A percentile compares a stretch with the other conserved stretches of the same genome.
Conservation (phyloP, 1,284 basidiomycete genomes). For the Moesziomyces globuligerus region DNA sequence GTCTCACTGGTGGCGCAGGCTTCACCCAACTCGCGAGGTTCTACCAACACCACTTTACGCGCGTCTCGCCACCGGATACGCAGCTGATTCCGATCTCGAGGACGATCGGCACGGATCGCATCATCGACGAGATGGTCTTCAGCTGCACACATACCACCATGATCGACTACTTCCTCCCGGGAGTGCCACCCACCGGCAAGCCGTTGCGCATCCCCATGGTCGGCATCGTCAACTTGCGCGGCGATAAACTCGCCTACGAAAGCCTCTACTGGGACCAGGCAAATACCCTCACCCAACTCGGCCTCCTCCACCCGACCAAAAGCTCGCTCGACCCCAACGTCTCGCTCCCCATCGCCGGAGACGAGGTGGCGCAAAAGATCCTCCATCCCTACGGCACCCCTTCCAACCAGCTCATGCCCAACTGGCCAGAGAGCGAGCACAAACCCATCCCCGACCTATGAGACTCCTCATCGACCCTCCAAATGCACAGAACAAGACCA, state of each 20-base stretch:
- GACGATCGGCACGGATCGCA: constrained; percentile 23
- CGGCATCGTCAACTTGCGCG: constrained; percentile 37
- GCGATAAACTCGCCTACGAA: constrained; percentile 38
- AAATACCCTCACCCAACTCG: constrained; percentile 26
- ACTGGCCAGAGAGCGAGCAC: constrained; percentile 29
- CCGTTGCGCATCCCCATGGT: constrained; percentile 34
- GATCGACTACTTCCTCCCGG: constrained; percentile 39
- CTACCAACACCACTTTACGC: constrained; percentile 38
- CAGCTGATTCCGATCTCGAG: constrained; percentile 19
- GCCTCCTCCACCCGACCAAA: constrained; percentile 15
- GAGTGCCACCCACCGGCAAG: constrained; percentile 25
- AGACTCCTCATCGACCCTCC: background rate
- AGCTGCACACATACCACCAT: constrained; percentile 29
- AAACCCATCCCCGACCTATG: constrained; percentile 8
- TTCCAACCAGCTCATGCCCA: constrained; percentile 35
- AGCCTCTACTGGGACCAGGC: constrained; percentile 43
- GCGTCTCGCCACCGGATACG: constrained; percentile 24
- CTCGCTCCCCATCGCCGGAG: constrained; percentile 24
- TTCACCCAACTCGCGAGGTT: constrained; percentile 19
- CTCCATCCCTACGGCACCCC: constrained; percentile 31
- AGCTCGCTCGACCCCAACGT: constrained; percentile 9
- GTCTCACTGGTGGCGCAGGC: constrained; percentile 35
- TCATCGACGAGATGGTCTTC: constrained; percentile 45
- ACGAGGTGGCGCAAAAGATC: constrained; percentile 35
- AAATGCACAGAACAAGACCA: too few species aligned